Base-by-base conservation (phyloP, 2,329 filamentous ascomycete species). In the Sarocladium strictum region DNA sequence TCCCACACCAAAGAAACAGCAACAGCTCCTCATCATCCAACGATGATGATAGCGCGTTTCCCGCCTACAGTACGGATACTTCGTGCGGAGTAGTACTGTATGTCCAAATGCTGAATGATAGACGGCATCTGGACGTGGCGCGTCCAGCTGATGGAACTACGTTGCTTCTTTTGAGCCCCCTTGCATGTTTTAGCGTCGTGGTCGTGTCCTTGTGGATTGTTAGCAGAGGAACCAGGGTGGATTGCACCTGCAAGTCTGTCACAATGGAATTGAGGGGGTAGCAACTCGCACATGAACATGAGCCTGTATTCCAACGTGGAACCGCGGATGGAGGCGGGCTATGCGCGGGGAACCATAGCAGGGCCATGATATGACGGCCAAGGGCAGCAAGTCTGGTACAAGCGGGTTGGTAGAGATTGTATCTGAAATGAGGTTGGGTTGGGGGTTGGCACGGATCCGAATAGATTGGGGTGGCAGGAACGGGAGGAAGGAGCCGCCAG, bases 151-250 rank as follows among this genome's bases (percentile, higher is more conserved):
- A 33, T 9, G 17, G 33, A 29, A 3, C 35, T 17, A 24, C 47
- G 26, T 51, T 51, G 47, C 47, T 51, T 51, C 14, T 51, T 51
- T 10, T 21, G 47, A 51, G 21, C n/a, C 47, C 23, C 47, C 47
- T 51, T 51, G 47, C 47, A 51, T 51, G 21, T 11, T 6, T 7
- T 32, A 32, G 29, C 29, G 29, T 32, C 29, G 7, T 12, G 12
- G 29, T 6, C 29, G 7, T 12, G 12, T 32, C 29, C 29, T 12
- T 32, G n/a, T n/a, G n/a, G 29, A 32, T 32, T 32, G 6, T 32
- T 32, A 7, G 6, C 12, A 32, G 29, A 32, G 6, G n/a, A n/a
- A 7, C 29, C 29, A 32, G 29, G 12, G 29, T 32, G 29, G 29
- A 12, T 32, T 32, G 29, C 29, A 12, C 12, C 7, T 7, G 19